phyloP scores from a whole-genome alignment of 768 basidiomycete genomes.

The Pleurotus salmoneostramineus region DNA sequence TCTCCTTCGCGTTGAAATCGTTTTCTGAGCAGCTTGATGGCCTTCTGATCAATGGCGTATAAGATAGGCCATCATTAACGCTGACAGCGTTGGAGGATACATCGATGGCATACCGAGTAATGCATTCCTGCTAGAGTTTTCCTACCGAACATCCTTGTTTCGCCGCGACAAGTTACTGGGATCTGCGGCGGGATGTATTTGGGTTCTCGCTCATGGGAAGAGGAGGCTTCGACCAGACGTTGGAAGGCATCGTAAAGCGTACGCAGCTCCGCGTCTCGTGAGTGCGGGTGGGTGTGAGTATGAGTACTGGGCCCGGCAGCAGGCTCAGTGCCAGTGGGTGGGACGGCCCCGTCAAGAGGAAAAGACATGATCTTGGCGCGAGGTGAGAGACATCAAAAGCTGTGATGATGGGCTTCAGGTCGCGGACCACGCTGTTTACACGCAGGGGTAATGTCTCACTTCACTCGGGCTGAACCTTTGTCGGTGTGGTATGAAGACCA shows the following conservation, averaged over 20 bases:
- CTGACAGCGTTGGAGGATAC: not conserved
- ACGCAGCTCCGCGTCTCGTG: not conserved
- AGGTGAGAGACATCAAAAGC: not conserved
- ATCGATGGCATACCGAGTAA: not conserved
- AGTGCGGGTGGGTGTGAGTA: not conserved
- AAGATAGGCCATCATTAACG: no score
- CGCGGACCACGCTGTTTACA: no score
- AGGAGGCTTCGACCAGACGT: not conserved
- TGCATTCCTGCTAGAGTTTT: not conserved
- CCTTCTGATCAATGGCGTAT: not conserved
- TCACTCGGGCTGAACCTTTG: no score
- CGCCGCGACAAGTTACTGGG: constrained; percentile 2
- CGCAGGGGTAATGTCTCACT: no score
- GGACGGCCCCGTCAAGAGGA: not conserved
- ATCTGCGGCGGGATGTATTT: constrained; percentile 6
- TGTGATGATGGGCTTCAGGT: no score
- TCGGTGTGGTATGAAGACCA: no score
- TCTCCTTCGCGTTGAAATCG: constrained; percentile 3
- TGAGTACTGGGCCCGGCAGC: no score
- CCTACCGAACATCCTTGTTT: constrained; percentile 6
- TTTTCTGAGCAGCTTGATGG: constrained; percentile 1
- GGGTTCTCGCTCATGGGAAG: not conserved
- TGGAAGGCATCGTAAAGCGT: constrained; percentile 5
- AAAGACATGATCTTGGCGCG: not conserved
- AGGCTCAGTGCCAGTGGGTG: not conserved